A percentile compares a stretch with the other conserved stretches of the same genome.
Evolutionary conservation across 2,329 filamentous ascomycete species (phyloP).

Genomic region (Microdochium trichocladiopsis): DNA sequence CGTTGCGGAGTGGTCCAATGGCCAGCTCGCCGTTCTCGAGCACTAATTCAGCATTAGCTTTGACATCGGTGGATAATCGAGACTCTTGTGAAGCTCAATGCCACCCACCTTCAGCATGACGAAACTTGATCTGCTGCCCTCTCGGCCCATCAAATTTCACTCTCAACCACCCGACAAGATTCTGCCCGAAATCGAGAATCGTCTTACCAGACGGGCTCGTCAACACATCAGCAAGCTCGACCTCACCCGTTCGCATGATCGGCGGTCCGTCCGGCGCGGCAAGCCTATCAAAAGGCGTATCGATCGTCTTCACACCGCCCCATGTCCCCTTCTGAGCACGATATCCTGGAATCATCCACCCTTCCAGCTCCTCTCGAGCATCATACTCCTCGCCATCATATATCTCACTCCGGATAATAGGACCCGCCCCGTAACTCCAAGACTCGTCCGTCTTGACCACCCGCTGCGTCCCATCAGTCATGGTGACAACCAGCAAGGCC

Average conservation of each 20-base stretch:
- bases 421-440: constrained; percentile 14
- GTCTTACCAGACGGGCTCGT: constrained; percentile 31
- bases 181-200: constrained; percentile 43
- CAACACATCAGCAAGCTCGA: constrained; percentile 16
- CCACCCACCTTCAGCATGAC: constrained; percentile 35
- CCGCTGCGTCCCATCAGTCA: constrained; percentile 4
- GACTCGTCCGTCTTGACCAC: constrained; percentile 18
- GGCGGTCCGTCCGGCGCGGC: constrained; percentile 23
- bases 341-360: constrained; percentile 3
- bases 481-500: constrained; percentile 18
- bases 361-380: constrained; percentile 12
- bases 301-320: constrained; percentile 1
- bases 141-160: constrained; percentile 19
- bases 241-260: constrained; percentile 13
- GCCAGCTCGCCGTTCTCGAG: constrained; percentile 34
- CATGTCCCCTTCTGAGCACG: constrained; percentile 5
- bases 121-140: constrained; percentile 34
- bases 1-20: constrained; percentile 15
- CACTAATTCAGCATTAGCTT: constrained; percentile 27
- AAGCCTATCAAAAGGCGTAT: constrained; percentile 8
- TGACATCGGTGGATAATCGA: too few relatives aligned
- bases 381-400: constrained; percentile 24
- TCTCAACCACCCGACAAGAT: constrained; percentile 34
- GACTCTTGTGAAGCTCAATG: neutral
- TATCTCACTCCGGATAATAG: constrained; percentile 12